These are phyloP conservation scores for Candida chauliodis DNA, from an alignment of 805 yeast genomes.

Conservation along the genomic window DNA sequence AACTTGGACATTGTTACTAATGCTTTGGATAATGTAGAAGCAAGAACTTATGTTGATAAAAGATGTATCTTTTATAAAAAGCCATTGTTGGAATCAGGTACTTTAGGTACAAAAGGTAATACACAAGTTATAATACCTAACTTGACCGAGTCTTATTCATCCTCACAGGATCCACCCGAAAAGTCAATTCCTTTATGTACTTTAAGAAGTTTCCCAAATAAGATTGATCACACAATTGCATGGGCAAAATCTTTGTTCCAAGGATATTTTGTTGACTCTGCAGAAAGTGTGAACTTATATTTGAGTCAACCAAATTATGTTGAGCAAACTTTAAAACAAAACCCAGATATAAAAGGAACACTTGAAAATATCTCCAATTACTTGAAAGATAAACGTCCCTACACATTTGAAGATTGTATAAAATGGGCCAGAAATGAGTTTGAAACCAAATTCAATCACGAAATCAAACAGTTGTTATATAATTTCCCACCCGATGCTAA, in stretches of 20 bases:
- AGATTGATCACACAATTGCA: constrained; percentile 97
- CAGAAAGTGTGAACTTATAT: constrained; percentile 89
- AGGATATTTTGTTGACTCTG: constrained; percentile 86
- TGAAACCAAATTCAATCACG: constrained; percentile 79
- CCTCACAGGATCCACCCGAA: constrained; percentile 98
- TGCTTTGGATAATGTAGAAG: constrained; percentile 96
- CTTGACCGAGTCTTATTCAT: constrained; percentile 91
- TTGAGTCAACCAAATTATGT: constrained; percentile 89
- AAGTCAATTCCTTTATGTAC: constrained; percentile 97
- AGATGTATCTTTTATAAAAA: constrained; percentile 91
- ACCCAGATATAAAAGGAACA: constrained; percentile 86
- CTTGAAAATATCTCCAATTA: constrained; percentile 76
- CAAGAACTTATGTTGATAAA: constrained; percentile 95
- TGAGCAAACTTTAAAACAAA: constrained; percentile 85
- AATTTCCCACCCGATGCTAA: constrained; percentile 94
- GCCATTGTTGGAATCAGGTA: constrained; percentile 92
- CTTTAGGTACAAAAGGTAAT: constrained; percentile 97
- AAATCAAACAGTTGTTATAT: constrained; percentile 83
- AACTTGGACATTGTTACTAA: constrained; percentile 85
- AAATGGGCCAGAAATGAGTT: constrained; percentile 92
- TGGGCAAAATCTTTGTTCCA: constrained; percentile 97
- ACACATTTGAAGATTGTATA: constrained; percentile 88
- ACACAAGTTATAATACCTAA: constrained; percentile 94
- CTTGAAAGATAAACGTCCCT: constrained; percentile 78
- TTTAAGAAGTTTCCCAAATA: constrained; percentile 93